phyloP scores from a whole-genome alignment of 2,329 filamentous ascomycete species.

The Furcasterigmium sp. region DNA sequence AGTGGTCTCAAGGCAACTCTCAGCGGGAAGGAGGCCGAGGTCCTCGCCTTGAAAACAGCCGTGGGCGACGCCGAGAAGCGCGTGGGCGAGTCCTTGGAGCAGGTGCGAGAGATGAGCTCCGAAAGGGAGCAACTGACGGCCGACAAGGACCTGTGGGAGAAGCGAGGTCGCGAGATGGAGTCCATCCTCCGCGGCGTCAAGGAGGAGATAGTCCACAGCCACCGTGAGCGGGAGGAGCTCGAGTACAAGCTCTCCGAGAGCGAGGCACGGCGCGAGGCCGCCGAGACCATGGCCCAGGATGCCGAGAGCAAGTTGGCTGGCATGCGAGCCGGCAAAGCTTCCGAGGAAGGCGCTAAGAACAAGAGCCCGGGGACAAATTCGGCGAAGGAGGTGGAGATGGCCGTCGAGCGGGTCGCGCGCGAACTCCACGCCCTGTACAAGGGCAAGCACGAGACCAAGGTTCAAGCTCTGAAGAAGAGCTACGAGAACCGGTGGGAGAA shows the following conservation, averaged over 20 bases:
- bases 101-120: constrained; percentile 70
- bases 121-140: constrained; percentile 65
- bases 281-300: constrained; percentile 70
- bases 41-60: constrained; percentile 78
- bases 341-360: constrained; percentile 27
- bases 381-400: constrained; percentile 69
- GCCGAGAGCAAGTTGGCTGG: constrained; percentile 71
- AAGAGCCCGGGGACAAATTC: constrained; percentile 24
- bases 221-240: constrained; percentile 77
- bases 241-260: constrained; percentile 70
- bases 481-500: constrained; percentile 89
- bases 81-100: constrained; percentile 80
- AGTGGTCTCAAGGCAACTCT: constrained; percentile 89
- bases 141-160: constrained; percentile 80
- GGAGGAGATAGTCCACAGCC: constrained; percentile 71
- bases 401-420: constrained; percentile 85
- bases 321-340: constrained; percentile 59
- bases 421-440: constrained; percentile 94
- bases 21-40: constrained; percentile 89
- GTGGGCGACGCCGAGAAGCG: constrained; percentile 88
- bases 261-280: constrained; percentile 68
- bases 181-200: constrained; percentile 72
- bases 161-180: constrained; percentile 81
- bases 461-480: constrained; percentile 78
- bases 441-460: constrained; percentile 94